These are phyloP conservation scores for Ophiocordyceps camponoti-saundersi DNA, from an alignment of 2,329 filamentous ascomycete genomes.

Conservation along the genomic window DNA sequence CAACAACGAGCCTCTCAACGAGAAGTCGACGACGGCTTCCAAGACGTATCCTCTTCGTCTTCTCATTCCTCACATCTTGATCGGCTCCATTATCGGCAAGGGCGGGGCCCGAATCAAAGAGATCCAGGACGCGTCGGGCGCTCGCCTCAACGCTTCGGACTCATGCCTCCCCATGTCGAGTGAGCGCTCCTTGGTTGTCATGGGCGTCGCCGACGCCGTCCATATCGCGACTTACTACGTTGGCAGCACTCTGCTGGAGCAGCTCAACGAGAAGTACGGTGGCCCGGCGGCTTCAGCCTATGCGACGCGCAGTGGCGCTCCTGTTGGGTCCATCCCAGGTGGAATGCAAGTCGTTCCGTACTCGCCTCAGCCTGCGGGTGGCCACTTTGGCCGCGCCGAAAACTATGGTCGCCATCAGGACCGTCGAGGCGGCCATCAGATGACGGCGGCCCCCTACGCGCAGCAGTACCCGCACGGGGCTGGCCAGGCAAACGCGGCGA, in stretches of 20 bases:
- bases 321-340: slow-evolving; percentile 82
- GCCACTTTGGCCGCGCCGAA: slow-evolving; percentile 82
- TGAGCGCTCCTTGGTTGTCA: slow-evolving; percentile 92
- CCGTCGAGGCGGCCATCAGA: slow-evolving; percentile 49
- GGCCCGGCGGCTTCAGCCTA: slow-evolving; percentile 96
- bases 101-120: slow-evolving; percentile 90
- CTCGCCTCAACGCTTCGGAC: slow-evolving; percentile 90
- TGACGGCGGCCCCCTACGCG: slow-evolving; percentile 54
- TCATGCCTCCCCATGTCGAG: slow-evolving; percentile 86
- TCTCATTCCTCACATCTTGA: slow-evolving; percentile 89
- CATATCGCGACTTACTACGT: slow-evolving; percentile 99
- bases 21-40: slow-evolving; percentile 78
- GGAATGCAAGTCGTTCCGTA: slow-evolving; percentile 99
- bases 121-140: slow-evolving; percentile 94
- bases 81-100: slow-evolving; percentile 97
- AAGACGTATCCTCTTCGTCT: slow-evolving; percentile 96
- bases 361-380: slow-evolving; percentile 78
- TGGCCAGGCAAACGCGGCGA: slow-evolving; percentile 43
- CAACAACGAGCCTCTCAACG: slow-evolving; percentile 86
- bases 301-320: slow-evolving; percentile 82
- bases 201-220: slow-evolving; percentile 93
- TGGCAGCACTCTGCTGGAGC: slow-evolving; percentile 91
- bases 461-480: slow-evolving; percentile 52
- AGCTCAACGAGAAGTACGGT: slow-evolving; percentile 90
- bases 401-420: slow-evolving; percentile 62